These are phyloP conservation scores for Starmera caribaea DNA, from an alignment of 805 yeast genomes.

Conservation along the genomic window DNA sequence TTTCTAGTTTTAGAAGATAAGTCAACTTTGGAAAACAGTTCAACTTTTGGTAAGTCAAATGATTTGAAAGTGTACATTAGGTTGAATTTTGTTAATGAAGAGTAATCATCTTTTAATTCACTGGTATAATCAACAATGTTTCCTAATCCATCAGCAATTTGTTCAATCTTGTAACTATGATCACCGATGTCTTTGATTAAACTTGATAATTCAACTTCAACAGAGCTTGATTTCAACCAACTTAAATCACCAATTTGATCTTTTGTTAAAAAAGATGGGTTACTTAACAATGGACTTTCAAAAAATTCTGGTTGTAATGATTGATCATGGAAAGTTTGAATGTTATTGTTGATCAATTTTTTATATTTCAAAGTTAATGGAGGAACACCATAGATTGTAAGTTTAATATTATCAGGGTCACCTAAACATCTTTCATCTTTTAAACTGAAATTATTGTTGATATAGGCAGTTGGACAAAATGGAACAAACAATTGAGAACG, in stretches of 20 bases:
- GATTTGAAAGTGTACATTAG: conserved; percentile 37
- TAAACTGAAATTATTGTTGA: conserved; percentile 26
- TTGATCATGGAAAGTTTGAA: conserved; percentile 28
- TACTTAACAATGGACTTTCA: conserved; percentile 38
- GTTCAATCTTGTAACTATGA: conserved; percentile 46
- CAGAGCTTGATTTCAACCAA: conserved; percentile 33
- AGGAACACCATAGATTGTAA: conserved; percentile 65
- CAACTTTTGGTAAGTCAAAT: conserved; percentile 46
- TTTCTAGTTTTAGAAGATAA: conserved; percentile 28
- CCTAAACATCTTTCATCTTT: conserved; percentile 52
- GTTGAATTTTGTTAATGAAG: conserved; percentile 21
- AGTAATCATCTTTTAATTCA: conserved; percentile 18
- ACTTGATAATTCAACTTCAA: conserved; percentile 34
- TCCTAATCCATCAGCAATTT: conserved; percentile 59
- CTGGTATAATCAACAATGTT: conserved; percentile 36
- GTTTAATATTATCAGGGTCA: conserved; percentile 37
- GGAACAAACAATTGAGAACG: conserved; percentile 60
- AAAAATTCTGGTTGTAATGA: conserved; percentile 41
- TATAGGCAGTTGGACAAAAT: conserved; percentile 65
- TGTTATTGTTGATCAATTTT: conserved; percentile 30
- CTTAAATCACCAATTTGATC: conserved; percentile 29
- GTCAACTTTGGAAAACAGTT: conserved; percentile 31
- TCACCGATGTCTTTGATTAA: conserved; percentile 37
- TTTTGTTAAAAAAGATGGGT: conserved; percentile 18
- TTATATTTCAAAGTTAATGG: conserved; percentile 59